These are phyloP conservation scores for Talaromyces sp. DNA, from an alignment of 2,329 filamentous ascomycete genomes.

Conservation along the genomic window DNA sequence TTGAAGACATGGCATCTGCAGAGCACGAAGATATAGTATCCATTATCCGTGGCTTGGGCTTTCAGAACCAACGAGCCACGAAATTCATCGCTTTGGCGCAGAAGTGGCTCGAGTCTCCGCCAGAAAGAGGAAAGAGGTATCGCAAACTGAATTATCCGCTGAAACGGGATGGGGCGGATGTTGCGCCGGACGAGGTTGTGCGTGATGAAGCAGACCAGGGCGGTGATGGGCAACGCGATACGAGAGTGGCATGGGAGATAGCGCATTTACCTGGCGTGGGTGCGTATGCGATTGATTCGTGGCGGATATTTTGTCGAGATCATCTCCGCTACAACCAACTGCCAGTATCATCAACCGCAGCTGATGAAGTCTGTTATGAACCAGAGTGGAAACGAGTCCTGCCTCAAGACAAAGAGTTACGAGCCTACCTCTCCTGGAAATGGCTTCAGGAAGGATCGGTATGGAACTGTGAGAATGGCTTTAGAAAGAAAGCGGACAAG, in stretches of 20 bases:
- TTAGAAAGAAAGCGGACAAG: slow-evolving; percentile 39
- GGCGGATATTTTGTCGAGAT: slow-evolving; percentile 91
- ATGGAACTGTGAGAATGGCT: slow-evolving; percentile 71
- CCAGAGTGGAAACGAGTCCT: slow-evolving; percentile 89
- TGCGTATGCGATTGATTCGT: slow-evolving; percentile 80
- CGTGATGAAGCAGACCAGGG: slow-evolving; percentile 44
- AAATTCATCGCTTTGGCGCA: slow-evolving; percentile 69
- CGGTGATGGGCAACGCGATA: slow-evolving; percentile 24
- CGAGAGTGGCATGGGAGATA: slow-evolving; percentile 70
- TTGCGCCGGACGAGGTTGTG: slow-evolving; percentile 47
- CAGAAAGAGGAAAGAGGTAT: slow-evolving; percentile 56
- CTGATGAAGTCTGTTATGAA: slow-evolving; percentile 53
- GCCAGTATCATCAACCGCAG: slow-evolving; percentile 48
- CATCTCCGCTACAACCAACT: slow-evolving; percentile 49
- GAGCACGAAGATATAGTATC: slow-evolving; percentile 54
- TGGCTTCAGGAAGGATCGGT: slow-evolving; percentile 83
- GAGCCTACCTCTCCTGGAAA: slow-evolving; percentile 83
- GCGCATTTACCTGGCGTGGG: slow-evolving; percentile 75
- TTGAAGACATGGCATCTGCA: slow-evolving; percentile 59
- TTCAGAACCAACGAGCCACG: slow-evolving; percentile 64
- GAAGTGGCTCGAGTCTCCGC: slow-evolving; percentile 64
- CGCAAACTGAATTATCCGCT: slow-evolving; percentile 55
- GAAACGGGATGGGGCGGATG: slow-evolving; percentile 48
- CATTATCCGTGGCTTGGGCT: slow-evolving; percentile 67
- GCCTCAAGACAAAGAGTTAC: slow-evolving; percentile 82